Evolutionary conservation across 2,329 filamentous ascomycete species (phyloP).

Genomic region (Diaporthe vaccinii): DNA sequence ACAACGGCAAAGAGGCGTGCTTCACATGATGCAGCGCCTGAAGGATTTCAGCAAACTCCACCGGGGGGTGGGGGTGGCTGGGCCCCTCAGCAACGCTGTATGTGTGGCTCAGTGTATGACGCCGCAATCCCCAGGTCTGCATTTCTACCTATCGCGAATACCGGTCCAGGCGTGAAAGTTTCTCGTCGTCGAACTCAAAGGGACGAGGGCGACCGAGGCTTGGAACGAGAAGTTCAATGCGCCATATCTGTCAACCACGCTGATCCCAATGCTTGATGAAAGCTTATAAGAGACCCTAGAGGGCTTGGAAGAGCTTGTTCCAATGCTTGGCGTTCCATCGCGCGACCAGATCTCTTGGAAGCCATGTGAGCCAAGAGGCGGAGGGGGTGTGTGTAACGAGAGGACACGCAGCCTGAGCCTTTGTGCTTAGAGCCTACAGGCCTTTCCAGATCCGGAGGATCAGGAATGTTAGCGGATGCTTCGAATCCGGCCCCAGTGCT

Average conservation of each 20-base stretch:
- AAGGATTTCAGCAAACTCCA: background rate
- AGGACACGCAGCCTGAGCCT: background rate
- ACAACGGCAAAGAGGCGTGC: background rate
- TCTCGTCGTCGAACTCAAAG: background rate
- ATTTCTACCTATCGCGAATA: background rate
- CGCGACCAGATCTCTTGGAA: background rate
- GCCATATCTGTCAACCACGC: background rate
- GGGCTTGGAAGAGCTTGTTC: constrained; percentile 19
- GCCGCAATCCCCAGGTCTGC: too few species aligned
- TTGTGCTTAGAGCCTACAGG: background rate
- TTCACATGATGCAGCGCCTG: background rate
- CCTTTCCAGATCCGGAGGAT: background rate
- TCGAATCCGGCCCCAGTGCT: background rate
- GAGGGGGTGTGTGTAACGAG: background rate
- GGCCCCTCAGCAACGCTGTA: background rate
- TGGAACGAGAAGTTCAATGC: background rate
- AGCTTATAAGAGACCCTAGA: background rate
- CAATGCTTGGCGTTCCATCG: constrained; percentile 16
- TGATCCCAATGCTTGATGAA: constrained; percentile 25
- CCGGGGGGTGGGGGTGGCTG: background rate
- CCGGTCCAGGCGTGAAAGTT: too few species aligned
- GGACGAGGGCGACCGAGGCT: background rate
- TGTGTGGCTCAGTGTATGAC: background rate
- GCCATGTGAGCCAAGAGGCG: background rate
- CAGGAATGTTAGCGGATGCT: background rate